phyloP scores from a whole-genome alignment of 495 filamentous ascomycete genomes.

The Paragyromitra xinjiangensis region DNA sequence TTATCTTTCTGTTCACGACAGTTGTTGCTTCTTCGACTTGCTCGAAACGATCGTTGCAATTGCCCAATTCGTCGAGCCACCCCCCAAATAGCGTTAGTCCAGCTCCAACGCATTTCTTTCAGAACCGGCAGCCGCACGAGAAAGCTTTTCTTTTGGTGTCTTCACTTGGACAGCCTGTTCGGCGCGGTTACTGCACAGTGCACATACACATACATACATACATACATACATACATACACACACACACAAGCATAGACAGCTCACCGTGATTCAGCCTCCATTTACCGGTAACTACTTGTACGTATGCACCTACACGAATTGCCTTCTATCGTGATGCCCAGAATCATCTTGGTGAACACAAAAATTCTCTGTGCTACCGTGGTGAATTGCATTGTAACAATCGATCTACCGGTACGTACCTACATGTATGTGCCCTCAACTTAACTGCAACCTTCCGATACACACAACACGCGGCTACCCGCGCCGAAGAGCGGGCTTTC shows the following conservation, averaged over 20 bases:
- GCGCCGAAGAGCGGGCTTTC: constrained; percentile 21
- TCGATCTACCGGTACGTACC: neutral
- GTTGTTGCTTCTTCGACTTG: constrained; percentile 20
- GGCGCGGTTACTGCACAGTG: constrained; percentile 12
- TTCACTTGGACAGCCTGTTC: constrained; percentile 13
- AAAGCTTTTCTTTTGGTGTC: constrained; percentile 30
- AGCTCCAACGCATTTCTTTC: constrained; percentile 31
- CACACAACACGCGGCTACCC: constrained; percentile 30
- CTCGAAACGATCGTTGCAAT: constrained; percentile 23
- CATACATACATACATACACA: no score
- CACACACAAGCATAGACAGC: neutral
- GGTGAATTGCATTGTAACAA: constrained; percentile 17
- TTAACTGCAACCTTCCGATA: constrained; percentile 14
- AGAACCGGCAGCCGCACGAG: constrained; percentile 34
- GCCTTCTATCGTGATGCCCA: neutral
- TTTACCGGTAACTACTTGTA: constrained; percentile 9
- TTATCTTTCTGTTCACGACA: constrained; percentile 13
- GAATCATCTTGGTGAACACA: neutral
- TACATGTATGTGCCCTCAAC: neutral
- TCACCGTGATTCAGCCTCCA: constrained; percentile 40
- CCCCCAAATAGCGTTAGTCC: constrained; percentile 38
- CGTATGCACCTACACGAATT: neutral
- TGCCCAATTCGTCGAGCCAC: constrained; percentile 34
- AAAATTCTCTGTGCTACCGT: neutral
- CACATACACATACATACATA: neutral